phyloP scores from a whole-genome alignment of 306 rosid species.

The Oemleria cerasiformis region DNA sequence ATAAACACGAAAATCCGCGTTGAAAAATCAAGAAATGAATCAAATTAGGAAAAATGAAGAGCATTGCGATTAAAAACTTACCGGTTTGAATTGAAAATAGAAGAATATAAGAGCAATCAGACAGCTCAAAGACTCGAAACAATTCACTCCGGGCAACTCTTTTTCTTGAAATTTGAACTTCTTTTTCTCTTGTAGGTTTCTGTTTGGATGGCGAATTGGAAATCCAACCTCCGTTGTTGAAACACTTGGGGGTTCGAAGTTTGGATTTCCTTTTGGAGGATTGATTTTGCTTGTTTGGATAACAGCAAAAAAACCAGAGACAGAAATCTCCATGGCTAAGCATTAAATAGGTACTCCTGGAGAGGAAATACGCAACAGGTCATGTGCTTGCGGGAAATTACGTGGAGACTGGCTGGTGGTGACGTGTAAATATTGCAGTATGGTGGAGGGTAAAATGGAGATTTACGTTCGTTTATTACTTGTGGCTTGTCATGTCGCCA shows the following conservation, averaged over 20 bases:
- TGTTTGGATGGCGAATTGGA: not conserved
- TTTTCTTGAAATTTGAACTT: not conserved
- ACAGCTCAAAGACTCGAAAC: conserved; percentile 30
- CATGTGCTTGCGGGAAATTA: conserved; percentile 27
- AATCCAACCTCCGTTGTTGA: conserved; percentile 11
- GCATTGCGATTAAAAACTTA: not conserved
- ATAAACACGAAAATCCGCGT: not conserved
- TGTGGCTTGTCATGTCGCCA: conserved; percentile 2
- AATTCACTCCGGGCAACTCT: conserved; percentile 5
- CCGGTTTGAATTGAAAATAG: not conserved
- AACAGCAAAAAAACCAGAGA: conserved; percentile 11
- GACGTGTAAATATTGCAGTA: not conserved
- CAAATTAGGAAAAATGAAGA: not conserved
- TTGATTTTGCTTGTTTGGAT: not conserved
- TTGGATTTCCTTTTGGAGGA: not conserved
- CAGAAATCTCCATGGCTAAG: conserved; percentile 21
- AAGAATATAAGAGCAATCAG: conserved; percentile 18
- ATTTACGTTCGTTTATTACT: not conserved
- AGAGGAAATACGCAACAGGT: conserved; percentile 5
- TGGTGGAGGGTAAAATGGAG: conserved; percentile 27
- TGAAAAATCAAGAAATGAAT: not conserved
- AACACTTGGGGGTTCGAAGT: conserved; percentile 13
- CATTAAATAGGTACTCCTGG: conserved; percentile 41
- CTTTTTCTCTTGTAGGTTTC: conserved; percentile 2
- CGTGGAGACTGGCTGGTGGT: not conserved